Evolutionary conservation across 306 rosid species (phyloP), one percentile per base, ranked within the genome.

Genomic region (Biancaea sappan): DNA sequence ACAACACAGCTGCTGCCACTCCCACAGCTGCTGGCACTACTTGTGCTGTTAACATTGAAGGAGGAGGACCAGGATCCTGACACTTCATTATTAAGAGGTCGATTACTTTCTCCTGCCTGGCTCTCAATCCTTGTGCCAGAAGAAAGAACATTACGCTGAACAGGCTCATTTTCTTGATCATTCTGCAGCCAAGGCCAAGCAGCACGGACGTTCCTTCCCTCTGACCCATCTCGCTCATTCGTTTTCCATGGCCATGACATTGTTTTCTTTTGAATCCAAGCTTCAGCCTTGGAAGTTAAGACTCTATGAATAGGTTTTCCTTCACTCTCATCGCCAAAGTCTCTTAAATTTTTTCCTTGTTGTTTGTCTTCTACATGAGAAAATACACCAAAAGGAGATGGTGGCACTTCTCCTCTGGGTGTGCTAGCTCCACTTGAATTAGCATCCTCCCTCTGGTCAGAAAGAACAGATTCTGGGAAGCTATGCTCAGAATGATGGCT

Each of bases 11-110:
- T 92, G 84, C 87, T 92, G 38, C 90, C 86, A 83, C 99, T 92
- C 67, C 99, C 99, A 41, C 91, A 83, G 87, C 99, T 95, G 83
- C 99, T 92, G 64, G 87, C 98, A 87, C 99, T 95, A 81, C 99
- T 87, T 62, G 93, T 86, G 84, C 98, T 92, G 90, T 92, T 95
- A 73, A 88, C 83, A 84, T 95, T 92, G 71, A 87, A 79, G 18
- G 89, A 81, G 51, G 89, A 92, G 38, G 88, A 85, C 95, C 96
- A 90, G 66, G 97, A 92, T 46, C 91, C 92, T 0, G 92, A 57
- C 59, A 91, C 96, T 80, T 92, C 98, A 19, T 77, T 88, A 60
- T 86, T 87, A 73, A 59, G 75, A 72, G 79, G 85, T 53, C 88
- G 88, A 66, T 78, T 80, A 78, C 80, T 80, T 47, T 91, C 96